Base-by-base conservation (phyloP, 371 early-diverging fungal species). In the Blakeslea trispora region DNA sequence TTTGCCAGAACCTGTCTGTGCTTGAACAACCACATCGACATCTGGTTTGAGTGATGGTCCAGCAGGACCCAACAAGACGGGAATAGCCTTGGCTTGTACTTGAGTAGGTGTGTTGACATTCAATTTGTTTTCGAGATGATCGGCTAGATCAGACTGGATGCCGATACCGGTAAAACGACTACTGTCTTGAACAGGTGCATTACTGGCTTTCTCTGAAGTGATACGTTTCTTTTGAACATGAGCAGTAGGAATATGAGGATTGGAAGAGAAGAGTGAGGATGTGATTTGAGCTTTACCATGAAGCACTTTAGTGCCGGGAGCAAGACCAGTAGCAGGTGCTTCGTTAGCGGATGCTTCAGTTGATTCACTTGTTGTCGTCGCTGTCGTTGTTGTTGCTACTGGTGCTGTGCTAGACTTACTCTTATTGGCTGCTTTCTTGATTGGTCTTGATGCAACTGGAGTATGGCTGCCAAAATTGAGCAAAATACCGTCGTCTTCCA, bases 1-100 rank as follows among this genome's bases (percentile, higher is more conserved):
- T 71, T 99, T 99, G 34, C 99, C 99, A 9, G 96, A 95, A 35
- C 99, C 99, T 7, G 99, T 99, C 57, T 93, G 90, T 1, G 99
- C 93, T 65, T 97, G 94, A 31, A 97, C 87, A 24, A 98, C 86
- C 13, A 91, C 84, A 77, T 98, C 97, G 0, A 76, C 66, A 55
- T 87, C 85, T 35, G 75, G 57, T 43, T 61, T 59, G 56, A 45
- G 59, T 24, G 67, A 69, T 15, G 57, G 61, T 24, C 56, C 51
- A 21, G 70, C 61, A 34, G 83, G 83, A 41, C 82, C 83, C 1
- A 87, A 57, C 22, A 89, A 58, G 6, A 83, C 59, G 6, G 86
- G 85, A 41, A 91, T 74, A 6, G 90, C 83, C 28, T 83, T 81
- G n/a, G 81, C 79, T 56, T 93, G 93, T 46, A 93, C 87, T 45